phyloP scores from a whole-genome alignment of 2,329 filamentous ascomycete species.

The Claviceps africana region DNA sequence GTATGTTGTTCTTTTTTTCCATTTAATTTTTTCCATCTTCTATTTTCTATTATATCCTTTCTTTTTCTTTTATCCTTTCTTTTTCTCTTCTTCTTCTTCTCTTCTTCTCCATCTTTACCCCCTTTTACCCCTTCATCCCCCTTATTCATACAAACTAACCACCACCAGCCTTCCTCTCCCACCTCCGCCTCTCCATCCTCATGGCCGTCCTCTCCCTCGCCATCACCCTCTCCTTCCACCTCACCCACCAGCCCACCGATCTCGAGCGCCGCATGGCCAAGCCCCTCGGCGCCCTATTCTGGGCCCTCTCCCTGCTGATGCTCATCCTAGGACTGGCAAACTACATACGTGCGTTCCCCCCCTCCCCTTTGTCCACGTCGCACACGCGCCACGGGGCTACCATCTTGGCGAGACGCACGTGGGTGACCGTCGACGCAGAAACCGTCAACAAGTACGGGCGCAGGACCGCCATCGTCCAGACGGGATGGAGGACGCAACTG shows the following conservation, averaged over 20 bases:
- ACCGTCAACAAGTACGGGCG: slow-evolving; percentile 68
- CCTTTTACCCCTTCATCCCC: not conserved
- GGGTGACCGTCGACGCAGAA: slow-evolving; percentile 26
- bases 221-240: slow-evolving; percentile 85
- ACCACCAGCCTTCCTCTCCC: slow-evolving; percentile 66
- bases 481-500: slow-evolving; percentile 80
- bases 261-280: slow-evolving; percentile 65
- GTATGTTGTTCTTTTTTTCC: slow-evolving; percentile 18
- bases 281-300: slow-evolving; percentile 80
- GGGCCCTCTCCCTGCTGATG: slow-evolving; percentile 66
- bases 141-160: not conserved
- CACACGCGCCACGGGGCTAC: too few species aligned
- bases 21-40: not conserved
- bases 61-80: too few species aligned
- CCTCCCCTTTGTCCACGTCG: too few species aligned
- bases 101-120: not conserved
- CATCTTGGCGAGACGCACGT: too few species aligned
- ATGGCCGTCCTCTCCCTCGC: slow-evolving; percentile 82
- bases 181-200: slow-evolving; percentile 77
- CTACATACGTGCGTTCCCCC: slow-evolving; percentile 49
- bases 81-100: not conserved
- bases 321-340: slow-evolving; percentile 67
- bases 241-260: slow-evolving; percentile 55
- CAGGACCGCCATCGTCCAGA: slow-evolving; percentile 73
- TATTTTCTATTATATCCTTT: too few species aligned